phyloP scores from a whole-genome alignment of 1,284 basidiomycete genomes.

The Schizopora paradoxa region DNA sequence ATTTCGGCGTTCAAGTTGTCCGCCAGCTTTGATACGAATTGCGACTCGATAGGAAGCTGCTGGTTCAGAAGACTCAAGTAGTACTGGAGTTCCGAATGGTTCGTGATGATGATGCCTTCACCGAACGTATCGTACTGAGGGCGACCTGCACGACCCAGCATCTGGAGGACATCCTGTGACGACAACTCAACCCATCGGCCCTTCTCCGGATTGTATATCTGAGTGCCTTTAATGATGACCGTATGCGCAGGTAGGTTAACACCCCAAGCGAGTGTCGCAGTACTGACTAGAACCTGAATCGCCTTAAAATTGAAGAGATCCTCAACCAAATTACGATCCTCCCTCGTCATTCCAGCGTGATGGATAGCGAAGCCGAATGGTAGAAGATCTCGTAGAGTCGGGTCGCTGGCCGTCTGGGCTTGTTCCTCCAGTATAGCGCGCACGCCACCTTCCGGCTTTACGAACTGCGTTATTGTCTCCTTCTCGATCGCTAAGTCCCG shows the following conservation, averaged over 20 bases:
- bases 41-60: conserved; percentile 95
- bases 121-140: conserved; percentile 98
- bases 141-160: conserved; percentile 97
- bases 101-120: conserved; percentile 98
- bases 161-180: conserved; percentile 95
- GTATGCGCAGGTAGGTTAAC: conserved; percentile 98
- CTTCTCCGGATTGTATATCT: conserved; percentile 99
- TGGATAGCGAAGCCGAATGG: conserved; percentile 98
- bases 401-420: conserved; percentile 78
- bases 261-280: conserved; percentile 98
- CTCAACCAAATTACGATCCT: conserved; percentile 90
- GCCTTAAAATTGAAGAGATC: conserved; percentile 93
- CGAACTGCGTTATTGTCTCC: conserved; percentile 93
- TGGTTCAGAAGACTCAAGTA: conserved; percentile 93
- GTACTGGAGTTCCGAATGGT: conserved; percentile 95
- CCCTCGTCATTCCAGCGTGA: conserved; percentile 97
- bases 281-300: conserved; percentile 93
- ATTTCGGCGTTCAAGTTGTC: conserved; percentile 99
- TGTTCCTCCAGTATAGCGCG: conserved; percentile 87
- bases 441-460: conserved; percentile 85
- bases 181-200: conserved; percentile 97
- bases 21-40: conserved; percentile 88
- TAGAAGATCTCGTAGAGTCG: conserved; percentile 83
- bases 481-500: conserved; percentile 95
- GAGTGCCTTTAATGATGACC: conserved; percentile 99